Evolutionary conservation across 495 filamentous ascomycete species (phyloP).

Genomic region (Sordaria brevicollis): DNA sequence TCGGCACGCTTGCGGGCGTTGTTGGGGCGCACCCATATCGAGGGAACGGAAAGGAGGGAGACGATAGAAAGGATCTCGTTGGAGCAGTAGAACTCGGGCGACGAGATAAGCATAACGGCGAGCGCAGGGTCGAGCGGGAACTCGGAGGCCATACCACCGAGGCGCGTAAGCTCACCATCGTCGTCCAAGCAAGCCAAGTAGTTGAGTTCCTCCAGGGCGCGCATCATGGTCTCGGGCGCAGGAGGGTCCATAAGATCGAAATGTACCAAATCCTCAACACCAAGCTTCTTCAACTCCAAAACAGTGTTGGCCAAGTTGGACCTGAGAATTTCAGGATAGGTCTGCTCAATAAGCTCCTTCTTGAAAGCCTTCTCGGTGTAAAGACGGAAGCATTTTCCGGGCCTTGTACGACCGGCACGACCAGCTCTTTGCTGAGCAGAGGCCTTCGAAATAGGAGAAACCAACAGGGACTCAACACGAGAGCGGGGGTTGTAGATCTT

Average conservation of each 20-base stretch:
- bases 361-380: slow-evolving; percentile 97
- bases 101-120: slow-evolving; percentile 95
- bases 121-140: slow-evolving; percentile 93
- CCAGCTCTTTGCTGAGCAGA: slow-evolving; percentile 97
- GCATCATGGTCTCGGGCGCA: slow-evolving; percentile 97
- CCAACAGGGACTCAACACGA: slow-evolving; percentile 88
- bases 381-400: slow-evolving; percentile 94
- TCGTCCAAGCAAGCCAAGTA: slow-evolving; percentile 95
- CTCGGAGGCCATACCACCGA: slow-evolving; percentile 84
- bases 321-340: slow-evolving; percentile 88
- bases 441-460: slow-evolving; percentile 94
- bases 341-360: slow-evolving; percentile 94
- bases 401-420: slow-evolving; percentile 95
- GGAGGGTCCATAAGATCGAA: slow-evolving; percentile 99
- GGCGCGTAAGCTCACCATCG: slow-evolving; percentile 77
- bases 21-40: slow-evolving; percentile 84
- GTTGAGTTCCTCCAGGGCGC: slow-evolving; percentile 94
- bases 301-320: slow-evolving; percentile 94
- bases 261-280: slow-evolving; percentile 91
- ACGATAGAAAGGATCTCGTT: slow-evolving; percentile 97
- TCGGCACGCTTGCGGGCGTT: slow-evolving; percentile 83
- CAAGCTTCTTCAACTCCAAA: slow-evolving; percentile 93
- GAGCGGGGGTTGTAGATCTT: slow-evolving; percentile 98
- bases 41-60: slow-evolving; percentile 85
- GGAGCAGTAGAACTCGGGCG: slow-evolving; percentile 96